Evolutionary conservation across 768 basidiomycete species (phyloP).

Genomic region (Mycena leptocephala): DNA sequence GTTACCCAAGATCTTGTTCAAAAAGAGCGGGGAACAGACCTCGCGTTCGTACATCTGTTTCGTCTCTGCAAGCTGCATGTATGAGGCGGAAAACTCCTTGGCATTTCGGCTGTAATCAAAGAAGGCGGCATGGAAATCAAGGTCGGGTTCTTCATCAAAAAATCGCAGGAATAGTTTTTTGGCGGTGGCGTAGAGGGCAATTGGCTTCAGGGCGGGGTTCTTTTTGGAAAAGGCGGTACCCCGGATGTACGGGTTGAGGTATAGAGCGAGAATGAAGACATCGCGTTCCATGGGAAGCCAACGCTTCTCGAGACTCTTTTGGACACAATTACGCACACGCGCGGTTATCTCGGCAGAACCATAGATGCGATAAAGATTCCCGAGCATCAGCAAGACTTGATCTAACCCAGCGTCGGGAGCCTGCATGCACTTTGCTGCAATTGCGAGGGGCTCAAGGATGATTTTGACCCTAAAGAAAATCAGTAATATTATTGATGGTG

Average conservation of each 20-base stretch:
- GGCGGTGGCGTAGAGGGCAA: neutral
- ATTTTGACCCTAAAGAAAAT: neutral
- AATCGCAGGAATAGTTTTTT: neutral
- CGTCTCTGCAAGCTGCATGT: no score
- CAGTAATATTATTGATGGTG: no score
- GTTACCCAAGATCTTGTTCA: no score
- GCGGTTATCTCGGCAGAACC: neutral
- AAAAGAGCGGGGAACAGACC: no score
- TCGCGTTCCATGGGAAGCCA: conserved; percentile 30
- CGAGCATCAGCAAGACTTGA: conserved; percentile 25
- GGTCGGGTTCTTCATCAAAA: neutral
- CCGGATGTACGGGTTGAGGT: conserved; percentile 32
- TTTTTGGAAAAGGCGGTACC: neutral
- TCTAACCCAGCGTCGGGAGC: no score
- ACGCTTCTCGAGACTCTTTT: conserved; percentile 29
- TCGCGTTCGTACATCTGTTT: no score
- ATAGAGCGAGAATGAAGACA: conserved; percentile 20
- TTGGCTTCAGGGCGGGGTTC: neutral
- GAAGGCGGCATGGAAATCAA: conserved; percentile 27
- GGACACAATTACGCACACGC: conserved; percentile 3
- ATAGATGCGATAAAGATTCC: no score
- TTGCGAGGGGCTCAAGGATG: conserved; percentile 42
- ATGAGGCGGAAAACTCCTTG: no score
- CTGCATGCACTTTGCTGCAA: conserved; percentile 45
- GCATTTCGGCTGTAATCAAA: no score